phyloP scores from a whole-genome alignment of 1,284 basidiomycete genomes.

The Sporisorium graminicola region DNA sequence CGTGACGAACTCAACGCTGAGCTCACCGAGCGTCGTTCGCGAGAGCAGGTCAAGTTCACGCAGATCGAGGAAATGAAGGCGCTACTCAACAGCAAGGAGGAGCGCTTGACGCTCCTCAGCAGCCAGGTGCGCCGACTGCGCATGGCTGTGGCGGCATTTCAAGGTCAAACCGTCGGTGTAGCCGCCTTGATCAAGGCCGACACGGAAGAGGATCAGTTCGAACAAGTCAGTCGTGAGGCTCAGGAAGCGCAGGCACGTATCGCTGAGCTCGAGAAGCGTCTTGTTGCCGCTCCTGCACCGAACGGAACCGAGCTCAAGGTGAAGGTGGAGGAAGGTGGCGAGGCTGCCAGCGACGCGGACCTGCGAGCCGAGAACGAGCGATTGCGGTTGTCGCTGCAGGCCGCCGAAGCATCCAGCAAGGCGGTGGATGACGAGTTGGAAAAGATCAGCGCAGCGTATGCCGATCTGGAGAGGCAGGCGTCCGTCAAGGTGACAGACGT shows the following conservation, averaged over 20 bases:
- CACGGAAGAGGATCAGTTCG: constrained; percentile 42
- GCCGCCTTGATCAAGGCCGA: constrained; percentile 76
- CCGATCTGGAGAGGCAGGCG: constrained; percentile 83
- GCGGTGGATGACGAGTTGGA: constrained; percentile 84
- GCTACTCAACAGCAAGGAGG: constrained; percentile 72
- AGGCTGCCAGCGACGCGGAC: constrained; percentile 12
- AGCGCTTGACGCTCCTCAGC: constrained; percentile 80
- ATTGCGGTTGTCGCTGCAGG: constrained; percentile 63
- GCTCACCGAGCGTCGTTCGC: constrained; percentile 59
- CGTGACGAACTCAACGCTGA: constrained; percentile 57
- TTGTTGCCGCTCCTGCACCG: constrained; percentile 11
- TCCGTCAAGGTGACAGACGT: constrained; percentile 88
- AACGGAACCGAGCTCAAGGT: constrained; percentile 19
- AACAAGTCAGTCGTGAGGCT: constrained; percentile 27
- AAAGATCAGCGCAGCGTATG: constrained; percentile 86
- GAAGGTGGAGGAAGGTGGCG: constrained; percentile 9
- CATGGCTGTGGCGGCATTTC: constrained; percentile 80
- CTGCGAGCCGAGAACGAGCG: constrained; percentile 75
- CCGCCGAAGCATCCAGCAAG: constrained; percentile 62
- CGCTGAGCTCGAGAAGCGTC: constrained; percentile 41
- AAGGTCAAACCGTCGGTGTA: constrained; percentile 80
- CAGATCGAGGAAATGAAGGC: constrained; percentile 67
- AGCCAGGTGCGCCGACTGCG: constrained; percentile 83
- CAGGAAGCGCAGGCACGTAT: constrained; percentile 39
- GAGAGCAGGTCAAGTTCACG: constrained; percentile 62